A percentile compares a stretch with the other conserved stretches of the same genome.
Evolutionary conservation across 257 asterid genomes (phyloP).

Genomic region (Solanum paucissectum): DNA sequence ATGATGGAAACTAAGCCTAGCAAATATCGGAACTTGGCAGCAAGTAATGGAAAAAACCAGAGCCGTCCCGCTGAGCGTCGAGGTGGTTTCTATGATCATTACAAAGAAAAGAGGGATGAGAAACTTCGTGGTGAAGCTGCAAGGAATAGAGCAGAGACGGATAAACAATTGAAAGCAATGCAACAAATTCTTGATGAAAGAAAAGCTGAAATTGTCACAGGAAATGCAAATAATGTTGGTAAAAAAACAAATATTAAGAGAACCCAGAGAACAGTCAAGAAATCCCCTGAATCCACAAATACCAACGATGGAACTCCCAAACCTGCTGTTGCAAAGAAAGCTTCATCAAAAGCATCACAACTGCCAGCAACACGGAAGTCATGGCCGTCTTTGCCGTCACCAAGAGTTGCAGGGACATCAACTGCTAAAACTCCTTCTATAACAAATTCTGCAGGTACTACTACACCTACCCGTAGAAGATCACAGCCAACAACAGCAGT

Average conservation of each 20-base stretch:
- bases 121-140: conserved; percentile 57
- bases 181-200: conserved; percentile 42
- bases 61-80: conserved; percentile 42
- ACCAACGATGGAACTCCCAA: conserved; percentile 46
- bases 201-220: conserved; percentile 36
- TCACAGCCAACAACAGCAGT: conserved; percentile 48
- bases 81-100: conserved; percentile 56
- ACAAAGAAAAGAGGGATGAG: conserved; percentile 72
- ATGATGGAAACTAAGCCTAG: conserved; percentile 90
- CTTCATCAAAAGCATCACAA: conserved; percentile 40
- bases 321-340: conserved; percentile 44
- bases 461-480: conserved; percentile 47
- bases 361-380: conserved; percentile 77
- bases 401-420: conserved; percentile 48
- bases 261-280: conserved; percentile 47
- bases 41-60: conserved; percentile 43
- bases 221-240: conserved; percentile 35
- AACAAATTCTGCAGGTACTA: conserved; percentile 28
- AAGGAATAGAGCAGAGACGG: conserved; percentile 46
- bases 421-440: conserved; percentile 46
- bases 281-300: conserved; percentile 35
- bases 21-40: conserved; percentile 25
- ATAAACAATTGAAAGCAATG: conserved; percentile 35
- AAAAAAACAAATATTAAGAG: conserved; percentile 36
- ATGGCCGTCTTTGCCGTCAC: conserved; percentile 72